phyloP scores from a whole-genome alignment of 1,139 yeast species.

The Protomyces inundatus region DNA sequence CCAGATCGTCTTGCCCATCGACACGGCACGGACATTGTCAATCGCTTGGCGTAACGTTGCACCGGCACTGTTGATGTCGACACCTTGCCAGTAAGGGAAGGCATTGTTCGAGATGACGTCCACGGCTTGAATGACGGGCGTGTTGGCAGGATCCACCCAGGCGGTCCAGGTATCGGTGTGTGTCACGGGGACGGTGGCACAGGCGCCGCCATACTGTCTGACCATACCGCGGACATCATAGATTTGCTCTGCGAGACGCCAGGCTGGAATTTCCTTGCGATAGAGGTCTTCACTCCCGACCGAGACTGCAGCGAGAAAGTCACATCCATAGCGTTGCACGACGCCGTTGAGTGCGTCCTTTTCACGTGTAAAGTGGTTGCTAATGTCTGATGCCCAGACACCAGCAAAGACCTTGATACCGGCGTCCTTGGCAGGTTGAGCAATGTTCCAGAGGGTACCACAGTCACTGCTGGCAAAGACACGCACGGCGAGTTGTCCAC shows the following conservation, averaged over 20 bases:
- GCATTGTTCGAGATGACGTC: conserved; percentile 89
- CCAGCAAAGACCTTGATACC: conserved; percentile 77
- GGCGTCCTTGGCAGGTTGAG: conserved; percentile 62
- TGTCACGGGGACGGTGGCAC: conserved; percentile 3
- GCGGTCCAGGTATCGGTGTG: conserved; percentile 90
- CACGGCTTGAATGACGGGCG: conserved; percentile 67
- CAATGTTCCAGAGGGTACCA: conserved; percentile 72
- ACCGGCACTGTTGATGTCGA: conserved; percentile 69
- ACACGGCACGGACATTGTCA: conserved; percentile 73
- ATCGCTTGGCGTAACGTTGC: conserved; percentile 96
- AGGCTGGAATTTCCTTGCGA: conserved; percentile 72
- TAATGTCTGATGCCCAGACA: conserved; percentile 83
- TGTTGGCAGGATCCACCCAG: conserved; percentile 68
- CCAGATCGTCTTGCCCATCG: conserved; percentile 85
- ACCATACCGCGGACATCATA: conserved; percentile 25
- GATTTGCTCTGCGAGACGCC: conserved; percentile 23
- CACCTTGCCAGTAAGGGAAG: conserved; percentile 98
- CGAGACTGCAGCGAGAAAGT: conserved; percentile 64
- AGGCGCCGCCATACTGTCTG: conserved; percentile 10
- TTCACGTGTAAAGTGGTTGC: conserved; percentile 64
- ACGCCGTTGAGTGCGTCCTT: conserved; percentile 60
- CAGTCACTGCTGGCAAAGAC: conserved; percentile 85
- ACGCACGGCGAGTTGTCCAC: conserved; percentile 57
- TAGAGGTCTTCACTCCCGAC: conserved; percentile 92
- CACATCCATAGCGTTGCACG: conserved; percentile 63